These are phyloP conservation scores for Talaromyces sp. DNA, from an alignment of 2,329 filamentous ascomycete genomes.

Conservation along the genomic window DNA sequence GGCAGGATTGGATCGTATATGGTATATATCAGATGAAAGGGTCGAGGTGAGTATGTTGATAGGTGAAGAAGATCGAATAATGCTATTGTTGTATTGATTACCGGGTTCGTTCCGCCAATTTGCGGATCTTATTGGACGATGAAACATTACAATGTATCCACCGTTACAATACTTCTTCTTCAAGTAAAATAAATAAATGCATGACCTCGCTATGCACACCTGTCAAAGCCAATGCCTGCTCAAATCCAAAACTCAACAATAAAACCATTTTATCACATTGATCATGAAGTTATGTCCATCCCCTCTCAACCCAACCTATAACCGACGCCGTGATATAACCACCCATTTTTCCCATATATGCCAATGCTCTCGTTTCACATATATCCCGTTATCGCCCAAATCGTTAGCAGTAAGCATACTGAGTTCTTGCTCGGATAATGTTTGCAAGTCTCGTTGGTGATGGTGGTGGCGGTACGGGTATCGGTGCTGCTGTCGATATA, in stretches of 20 bases:
- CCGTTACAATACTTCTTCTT: neutral
- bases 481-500: conserved; percentile 8
- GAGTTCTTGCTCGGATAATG: conserved; percentile 24
- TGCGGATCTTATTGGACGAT: neutral
- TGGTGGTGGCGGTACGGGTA: conserved; percentile 12
- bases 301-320: conserved; percentile 1
- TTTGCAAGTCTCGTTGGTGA: conserved; percentile 14
- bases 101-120: neutral
- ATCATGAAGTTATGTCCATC: neutral
- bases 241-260: neutral
- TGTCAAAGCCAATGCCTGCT: neutral
- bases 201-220: neutral
- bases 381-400: conserved; percentile 36
- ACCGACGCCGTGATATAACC: conserved; percentile 23
- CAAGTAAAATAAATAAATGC: neutral
- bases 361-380: conserved; percentile 32
- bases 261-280: neutral
- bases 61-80: neutral
- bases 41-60: neutral
- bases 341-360: conserved; percentile 41
- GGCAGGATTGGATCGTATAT: neutral
- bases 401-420: conserved; percentile 29
- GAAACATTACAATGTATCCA: neutral
- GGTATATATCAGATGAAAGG: neutral
- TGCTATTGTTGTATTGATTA: conserved; percentile 4